Evolutionary conservation across 129 eudicot genomes (phyloP), one percentile per base, ranked within the genome.

Genomic region (Escallonia rubra): DNA sequence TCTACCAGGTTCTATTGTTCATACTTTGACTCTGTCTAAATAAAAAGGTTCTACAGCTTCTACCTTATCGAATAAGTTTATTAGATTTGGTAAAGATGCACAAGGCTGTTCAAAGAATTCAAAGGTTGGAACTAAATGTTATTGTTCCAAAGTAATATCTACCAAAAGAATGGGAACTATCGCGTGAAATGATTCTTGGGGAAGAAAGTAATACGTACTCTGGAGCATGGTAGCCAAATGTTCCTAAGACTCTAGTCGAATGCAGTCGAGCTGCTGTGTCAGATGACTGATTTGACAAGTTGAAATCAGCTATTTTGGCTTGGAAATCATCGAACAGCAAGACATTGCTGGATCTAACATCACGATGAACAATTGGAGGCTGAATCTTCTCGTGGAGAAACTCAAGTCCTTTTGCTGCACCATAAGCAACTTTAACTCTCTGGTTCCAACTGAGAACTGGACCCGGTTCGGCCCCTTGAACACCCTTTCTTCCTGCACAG

Each of bases 191-290:
- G 7, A 14, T 56, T 55, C 11, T 43, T 5, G 48, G 12, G 55
- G 58, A 16, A 67, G 63, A 56, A 16, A 67, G 51, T 43, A 69
- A 48, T 53, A 54, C 92, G 74, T 79, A 89, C 99, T 94, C 97
- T 62, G 99, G 97, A 81, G 97, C 99, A 79, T 94, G 99, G 79
- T 94, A 89, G 62, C 97, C 97, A 77, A 89, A 94, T 63, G 97
- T 94, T 67, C 97, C 99, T 75, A 89, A 72, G 61, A 90, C 97
- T 80, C 99, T 87, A 15, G 99, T 94, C 4, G 99, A 94, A 74
- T 94, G 99, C 73, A 90, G 69, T 45, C 96, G 83, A 54, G 99
- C 99, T 12, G 97, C 97, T 34, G 96, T 85, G 47, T 94, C 99
- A 43, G 99, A 94, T 64, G 96, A 79, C 81, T 85, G 96, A 75